A percentile compares a stretch with the other conserved stretches of the same genome.
phyloP scores from a whole-genome alignment of 2,329 filamentous ascomycete species.

The Teratosphaeria epicoccoides region DNA sequence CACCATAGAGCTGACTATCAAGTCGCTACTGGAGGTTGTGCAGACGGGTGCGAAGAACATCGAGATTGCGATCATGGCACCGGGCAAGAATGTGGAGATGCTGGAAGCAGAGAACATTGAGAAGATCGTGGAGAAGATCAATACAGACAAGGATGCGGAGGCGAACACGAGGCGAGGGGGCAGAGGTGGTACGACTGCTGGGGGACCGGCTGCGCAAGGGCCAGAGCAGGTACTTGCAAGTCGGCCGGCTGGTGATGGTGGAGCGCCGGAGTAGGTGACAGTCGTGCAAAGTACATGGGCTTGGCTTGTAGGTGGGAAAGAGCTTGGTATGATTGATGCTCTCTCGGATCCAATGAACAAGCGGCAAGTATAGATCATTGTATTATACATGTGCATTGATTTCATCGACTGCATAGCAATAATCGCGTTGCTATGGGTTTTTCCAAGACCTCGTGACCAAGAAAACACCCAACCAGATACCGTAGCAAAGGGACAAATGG shows the following conservation, averaged over 20 bases:
- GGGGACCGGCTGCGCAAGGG: slow-evolving; percentile 16
- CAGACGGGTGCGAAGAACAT: slow-evolving; percentile 99
- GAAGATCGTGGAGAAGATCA: slow-evolving; percentile 95
- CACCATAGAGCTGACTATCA: slow-evolving; percentile 94
- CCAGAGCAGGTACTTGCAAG: slow-evolving; percentile 25
- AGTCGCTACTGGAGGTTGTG: slow-evolving; percentile 93
- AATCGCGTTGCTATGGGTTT: too few relatives aligned
- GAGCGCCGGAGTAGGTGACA: background rate
- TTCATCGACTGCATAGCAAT: too few relatives aligned
- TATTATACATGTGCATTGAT: background rate
- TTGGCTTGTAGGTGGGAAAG: background rate
- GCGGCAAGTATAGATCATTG: background rate
- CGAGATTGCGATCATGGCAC: slow-evolving; percentile 96
- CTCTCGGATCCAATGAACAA: background rate
- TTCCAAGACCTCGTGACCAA: too few relatives aligned
- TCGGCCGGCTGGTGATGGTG: slow-evolving; percentile 26
- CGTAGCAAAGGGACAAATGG: too few relatives aligned
- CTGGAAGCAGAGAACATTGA: slow-evolving; percentile 93
- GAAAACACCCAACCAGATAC: too few relatives aligned
- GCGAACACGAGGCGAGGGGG: slow-evolving; percentile 89
- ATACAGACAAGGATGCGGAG: slow-evolving; percentile 97
- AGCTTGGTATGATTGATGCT: background rate
- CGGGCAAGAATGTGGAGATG: slow-evolving; percentile 84
- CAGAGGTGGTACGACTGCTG: slow-evolving; percentile 25
- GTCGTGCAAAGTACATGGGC: background rate